A percentile compares a stretch with the other conserved stretches of the same genome.
These are phyloP conservation scores for Lyophyllum atratum DNA, from an alignment of 768 basidiomycete genomes.

Conservation along the genomic window DNA sequence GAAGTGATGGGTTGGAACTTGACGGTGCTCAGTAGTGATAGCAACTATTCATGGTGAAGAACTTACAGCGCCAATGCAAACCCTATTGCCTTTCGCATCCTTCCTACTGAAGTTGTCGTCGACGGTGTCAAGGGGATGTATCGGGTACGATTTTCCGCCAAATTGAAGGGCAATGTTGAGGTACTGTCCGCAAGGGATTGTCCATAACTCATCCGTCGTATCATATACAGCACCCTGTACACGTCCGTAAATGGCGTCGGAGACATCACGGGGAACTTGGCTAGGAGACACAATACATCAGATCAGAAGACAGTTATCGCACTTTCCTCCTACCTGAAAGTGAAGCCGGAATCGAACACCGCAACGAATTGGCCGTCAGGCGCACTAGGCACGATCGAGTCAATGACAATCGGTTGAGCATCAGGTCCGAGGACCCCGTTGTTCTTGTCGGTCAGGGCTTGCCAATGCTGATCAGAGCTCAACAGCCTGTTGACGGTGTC, in stretches of 20 bases:
- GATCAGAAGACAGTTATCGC: background rate
- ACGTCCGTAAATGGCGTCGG: conserved; percentile 81
- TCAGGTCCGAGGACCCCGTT: conserved; percentile 78
- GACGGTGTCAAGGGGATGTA: conserved; percentile 74
- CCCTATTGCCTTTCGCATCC: conserved; percentile 49
- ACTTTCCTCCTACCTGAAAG: conserved; percentile 32
- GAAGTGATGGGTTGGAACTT: conserved; percentile 85
- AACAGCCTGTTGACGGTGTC: conserved; percentile 63
- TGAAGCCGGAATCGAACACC: conserved; percentile 76
- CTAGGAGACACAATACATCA: conserved; percentile 31
- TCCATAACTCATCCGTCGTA: conserved; percentile 58
- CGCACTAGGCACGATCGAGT: conserved; percentile 71
- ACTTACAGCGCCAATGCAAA: conserved; percentile 70
- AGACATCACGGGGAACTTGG: conserved; percentile 72
- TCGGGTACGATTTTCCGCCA: conserved; percentile 65
- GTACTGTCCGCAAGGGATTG: conserved; percentile 71
- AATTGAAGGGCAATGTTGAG: conserved; percentile 74
- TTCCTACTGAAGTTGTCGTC: conserved; percentile 56
- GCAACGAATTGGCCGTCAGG: conserved; percentile 66
- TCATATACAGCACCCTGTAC: conserved; percentile 74
- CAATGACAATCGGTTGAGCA: conserved; percentile 57
- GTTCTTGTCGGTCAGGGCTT: conserved; percentile 64
- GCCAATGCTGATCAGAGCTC: conserved; percentile 75
- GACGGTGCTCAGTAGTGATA: conserved; percentile 5
- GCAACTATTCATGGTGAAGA: background rate